A percentile compares a stretch with the other conserved stretches of the same genome.
Conservation (phyloP, 139 green algal species). For the Volvox reticuliferus region DNA sequence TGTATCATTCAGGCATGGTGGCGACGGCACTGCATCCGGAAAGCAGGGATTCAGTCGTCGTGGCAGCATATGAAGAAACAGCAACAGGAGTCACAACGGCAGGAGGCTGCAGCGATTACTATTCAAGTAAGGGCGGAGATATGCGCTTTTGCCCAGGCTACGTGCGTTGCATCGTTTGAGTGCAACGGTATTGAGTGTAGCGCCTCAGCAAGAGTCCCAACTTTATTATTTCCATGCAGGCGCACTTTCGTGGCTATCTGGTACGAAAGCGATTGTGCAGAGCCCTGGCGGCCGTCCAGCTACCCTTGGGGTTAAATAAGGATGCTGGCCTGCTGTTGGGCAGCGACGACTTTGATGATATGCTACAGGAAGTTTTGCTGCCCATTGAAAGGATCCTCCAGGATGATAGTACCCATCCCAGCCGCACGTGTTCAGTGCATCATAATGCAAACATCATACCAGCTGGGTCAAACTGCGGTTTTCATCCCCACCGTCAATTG, state of each 20-base stretch:
- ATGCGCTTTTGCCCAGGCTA: background rate
- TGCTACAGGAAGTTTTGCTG: constrained; percentile 28
- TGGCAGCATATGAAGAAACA: background rate
- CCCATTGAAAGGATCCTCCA: constrained; percentile 28
- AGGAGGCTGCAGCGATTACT: background rate
- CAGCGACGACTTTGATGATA: constrained; percentile 44
- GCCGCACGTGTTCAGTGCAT: no score
- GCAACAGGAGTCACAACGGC: background rate
- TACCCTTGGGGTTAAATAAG: background rate
- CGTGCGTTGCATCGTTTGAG: background rate
- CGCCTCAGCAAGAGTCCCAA: no score
- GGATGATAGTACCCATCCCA: background rate
- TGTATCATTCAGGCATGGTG: constrained; percentile 13
- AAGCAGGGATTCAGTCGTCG: background rate
- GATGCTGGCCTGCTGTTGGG: background rate
- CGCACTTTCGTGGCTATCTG: constrained; percentile 18
- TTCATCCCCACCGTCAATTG: no score
- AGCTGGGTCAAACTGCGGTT: no score
- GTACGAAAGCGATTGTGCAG: constrained; percentile 28
- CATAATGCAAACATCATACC: no score
- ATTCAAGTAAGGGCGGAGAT: no score
- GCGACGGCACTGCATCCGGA: constrained; percentile 11
- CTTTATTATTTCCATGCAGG: constrained; percentile 2
- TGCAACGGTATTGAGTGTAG: no score
- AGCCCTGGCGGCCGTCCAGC: constrained; percentile 1